Evolutionary conservation across 129 eudicot genomes (phyloP), one percentile per base, ranked within the genome.

Genomic region (Flaveria linearis): DNA sequence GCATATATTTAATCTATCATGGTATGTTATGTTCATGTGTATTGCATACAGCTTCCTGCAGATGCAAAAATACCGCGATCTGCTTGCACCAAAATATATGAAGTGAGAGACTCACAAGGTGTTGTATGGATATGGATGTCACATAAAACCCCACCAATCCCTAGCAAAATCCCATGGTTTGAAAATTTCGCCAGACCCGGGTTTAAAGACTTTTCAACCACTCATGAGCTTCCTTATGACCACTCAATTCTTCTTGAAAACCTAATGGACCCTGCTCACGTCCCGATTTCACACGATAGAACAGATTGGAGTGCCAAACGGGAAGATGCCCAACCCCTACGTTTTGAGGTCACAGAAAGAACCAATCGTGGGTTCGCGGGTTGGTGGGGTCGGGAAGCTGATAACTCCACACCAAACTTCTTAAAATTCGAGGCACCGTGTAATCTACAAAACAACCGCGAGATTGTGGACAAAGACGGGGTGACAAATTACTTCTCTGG

Each of bases 91-190:
- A 94, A 83, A 58, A 80, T 92, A 69, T 94, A 87, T n/a, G 90
- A 89, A 43, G 89, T 94, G 7, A 84, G 73, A 63, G 99, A 94
- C 73, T 91, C 97, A 14, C 99, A 94, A 83, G 99, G 99, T 53
- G 97, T 94, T 10, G 68, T 91, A 12, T 94, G 97, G 99, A 88
- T 91, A 66, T 94, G 99, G 99, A 88, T 91, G 99, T 91, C 97
- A n/a, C 93, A 82, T 23, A 87, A 78, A 51, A 83, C 90, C 13
- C 92, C 93, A 46, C 91, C 99, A 56, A 86, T 83, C 61, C 85
- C 89, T 11, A 75, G 73, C 25, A 91, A 94, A 82, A 76, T 94
- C 18, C 98, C 98, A 20, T 89, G 91, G 91, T 94, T 94, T 39
- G 97, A 94, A 70, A 91, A 89, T 83, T 87, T 94, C 13, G 93